A percentile compares a stretch with the other conserved stretches of the same genome.
Evolutionary conservation across 2,329 filamentous ascomycete species (phyloP).

Genomic region (Epichloe amarillans): DNA sequence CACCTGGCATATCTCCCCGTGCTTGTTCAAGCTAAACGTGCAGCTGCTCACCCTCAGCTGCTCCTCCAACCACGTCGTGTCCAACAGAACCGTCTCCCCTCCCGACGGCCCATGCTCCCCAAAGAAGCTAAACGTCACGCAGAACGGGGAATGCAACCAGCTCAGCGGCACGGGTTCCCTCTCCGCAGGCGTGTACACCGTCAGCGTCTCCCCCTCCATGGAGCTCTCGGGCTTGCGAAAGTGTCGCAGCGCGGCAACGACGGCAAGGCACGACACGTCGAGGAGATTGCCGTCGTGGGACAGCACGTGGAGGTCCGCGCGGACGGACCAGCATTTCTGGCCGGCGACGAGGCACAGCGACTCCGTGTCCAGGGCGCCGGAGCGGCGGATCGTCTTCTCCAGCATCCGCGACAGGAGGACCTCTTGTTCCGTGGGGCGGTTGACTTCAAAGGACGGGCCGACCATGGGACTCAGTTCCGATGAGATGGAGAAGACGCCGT

Average conservation of each 20-base stretch:
- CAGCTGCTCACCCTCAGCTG: constrained; percentile 60
- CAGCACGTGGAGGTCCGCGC: constrained; percentile 83
- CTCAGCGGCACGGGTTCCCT: constrained; percentile 81
- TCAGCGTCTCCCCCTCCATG: constrained; percentile 73
- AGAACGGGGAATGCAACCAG: constrained; percentile 85
- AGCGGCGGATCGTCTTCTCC: constrained; percentile 87
- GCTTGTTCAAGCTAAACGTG: constrained; percentile 75
- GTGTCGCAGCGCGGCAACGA: constrained; percentile 79
- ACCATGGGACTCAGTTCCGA: constrained; percentile 89
- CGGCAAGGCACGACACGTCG: constrained; percentile 73
- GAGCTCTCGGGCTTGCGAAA: constrained; percentile 83
- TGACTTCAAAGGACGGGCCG: constrained; percentile 78
- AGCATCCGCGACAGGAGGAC: constrained; percentile 75
- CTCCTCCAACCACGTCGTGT: constrained; percentile 63
- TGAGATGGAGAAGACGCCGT: constrained; percentile 86
- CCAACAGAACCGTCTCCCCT: constrained; percentile 48
- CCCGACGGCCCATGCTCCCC: constrained; percentile 47
- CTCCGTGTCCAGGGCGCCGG: constrained; percentile 85
- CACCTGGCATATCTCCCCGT: constrained; percentile 83
- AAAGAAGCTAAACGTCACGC: constrained; percentile 81
- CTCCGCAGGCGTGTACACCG: constrained; percentile 72
- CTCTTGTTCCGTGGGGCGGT: constrained; percentile 72
- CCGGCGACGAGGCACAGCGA: constrained; percentile 88
- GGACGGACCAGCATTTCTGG: constrained; percentile 79
- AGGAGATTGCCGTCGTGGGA: constrained; percentile 84